These are phyloP conservation scores for Thuidium tamariscinum DNA, from an alignment of 225 moss, liverwort and hornwort species.

Conservation along the genomic window DNA sequence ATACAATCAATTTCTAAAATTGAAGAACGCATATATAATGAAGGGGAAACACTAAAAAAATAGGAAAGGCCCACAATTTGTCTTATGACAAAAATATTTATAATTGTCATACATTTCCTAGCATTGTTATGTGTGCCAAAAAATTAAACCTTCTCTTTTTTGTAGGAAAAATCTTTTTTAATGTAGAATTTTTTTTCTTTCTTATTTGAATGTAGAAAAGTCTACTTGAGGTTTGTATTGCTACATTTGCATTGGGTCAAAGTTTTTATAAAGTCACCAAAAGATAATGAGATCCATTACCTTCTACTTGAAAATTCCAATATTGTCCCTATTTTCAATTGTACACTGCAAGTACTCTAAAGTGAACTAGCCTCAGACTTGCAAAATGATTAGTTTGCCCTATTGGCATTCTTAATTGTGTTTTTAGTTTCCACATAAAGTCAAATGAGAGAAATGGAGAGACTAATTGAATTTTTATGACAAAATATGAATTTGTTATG, in stretches of 20 bases:
- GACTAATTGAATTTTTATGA: neutral
- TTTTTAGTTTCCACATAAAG: neutral
- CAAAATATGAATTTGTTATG: neutral
- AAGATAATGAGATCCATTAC: no score
- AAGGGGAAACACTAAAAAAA: neutral
- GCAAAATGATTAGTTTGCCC: accelerated
- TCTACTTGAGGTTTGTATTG: no score
- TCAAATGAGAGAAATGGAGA: neutral
- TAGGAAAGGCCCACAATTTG: accelerated
- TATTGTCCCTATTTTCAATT: no score
- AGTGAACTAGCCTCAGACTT: accelerated
- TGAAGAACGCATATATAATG: neutral
- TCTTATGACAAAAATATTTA: accelerated
- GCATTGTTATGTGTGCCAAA: no score
- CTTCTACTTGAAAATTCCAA: no score
- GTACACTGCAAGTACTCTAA: accelerated
- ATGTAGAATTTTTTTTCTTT: no score
- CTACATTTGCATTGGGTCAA: no score
- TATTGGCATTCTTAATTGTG: neutral
- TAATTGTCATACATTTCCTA: neutral
- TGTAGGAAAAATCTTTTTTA: no score
- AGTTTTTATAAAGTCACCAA: no score
- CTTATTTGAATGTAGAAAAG: no score
- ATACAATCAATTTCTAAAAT: accelerated
- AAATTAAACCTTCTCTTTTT: no score